Conservation (phyloP, 345 rosid species). For the Raphanus sativus region DNA sequence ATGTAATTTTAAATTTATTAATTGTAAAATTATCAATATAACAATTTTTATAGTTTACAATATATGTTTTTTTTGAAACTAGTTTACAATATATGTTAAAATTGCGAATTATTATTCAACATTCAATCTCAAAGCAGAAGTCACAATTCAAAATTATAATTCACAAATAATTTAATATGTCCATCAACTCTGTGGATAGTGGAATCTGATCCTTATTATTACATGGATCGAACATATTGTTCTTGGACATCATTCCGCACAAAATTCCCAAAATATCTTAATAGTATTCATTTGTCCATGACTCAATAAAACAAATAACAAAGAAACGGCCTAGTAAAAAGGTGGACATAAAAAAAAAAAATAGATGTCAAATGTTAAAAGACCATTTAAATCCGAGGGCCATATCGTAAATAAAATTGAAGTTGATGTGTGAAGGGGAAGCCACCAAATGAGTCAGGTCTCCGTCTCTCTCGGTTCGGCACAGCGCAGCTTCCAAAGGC, state of each 20-base stretch:
- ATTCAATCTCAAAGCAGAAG: neutral
- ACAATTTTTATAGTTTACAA: neutral
- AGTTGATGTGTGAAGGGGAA: slow-evolving; percentile 28
- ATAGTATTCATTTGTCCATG: neutral
- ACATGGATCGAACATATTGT: neutral
- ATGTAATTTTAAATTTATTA: neutral
- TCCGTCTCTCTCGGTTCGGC: neutral
- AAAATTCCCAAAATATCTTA: too few species aligned
- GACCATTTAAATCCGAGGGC: neutral
- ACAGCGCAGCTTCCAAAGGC: neutral
- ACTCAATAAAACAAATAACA: neutral
- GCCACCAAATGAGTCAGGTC: slow-evolving; percentile 25
- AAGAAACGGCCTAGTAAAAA: neutral
- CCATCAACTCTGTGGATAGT: neutral
- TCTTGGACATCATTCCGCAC: neutral
- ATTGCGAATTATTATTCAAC: neutral
- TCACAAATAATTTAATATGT: neutral
- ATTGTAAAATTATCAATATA: too few species aligned
- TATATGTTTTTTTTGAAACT: too few species aligned
- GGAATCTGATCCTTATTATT: neutral
- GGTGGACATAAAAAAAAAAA: neutral
- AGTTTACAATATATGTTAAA: neutral
- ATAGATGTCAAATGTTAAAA: neutral
- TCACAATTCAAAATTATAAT: neutral
- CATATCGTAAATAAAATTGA: neutral